phyloP scores from a whole-genome alignment of 1,139 yeast genomes.

The Pneumocystis murina region DNA sequence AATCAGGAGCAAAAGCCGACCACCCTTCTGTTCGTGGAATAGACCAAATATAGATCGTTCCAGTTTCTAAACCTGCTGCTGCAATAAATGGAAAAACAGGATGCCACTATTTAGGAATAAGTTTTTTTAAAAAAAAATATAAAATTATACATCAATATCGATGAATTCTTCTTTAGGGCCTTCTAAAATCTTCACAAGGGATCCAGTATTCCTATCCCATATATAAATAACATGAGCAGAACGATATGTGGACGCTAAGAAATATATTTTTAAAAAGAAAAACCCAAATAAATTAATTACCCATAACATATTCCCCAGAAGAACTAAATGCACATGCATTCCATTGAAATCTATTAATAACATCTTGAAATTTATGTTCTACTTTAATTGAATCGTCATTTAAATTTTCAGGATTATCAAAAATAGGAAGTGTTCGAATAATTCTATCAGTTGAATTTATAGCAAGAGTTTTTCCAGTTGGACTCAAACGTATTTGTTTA shows the following conservation, averaged over 20 bases:
- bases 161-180: constrained; percentile 79
- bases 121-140: neutral
- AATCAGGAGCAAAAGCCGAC: constrained; percentile 96
- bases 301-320: constrained; percentile 70
- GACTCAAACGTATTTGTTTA: constrained; percentile 51
- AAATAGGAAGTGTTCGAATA: constrained; percentile 38
- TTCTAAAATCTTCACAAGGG: constrained; percentile 73
- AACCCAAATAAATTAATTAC: neutral
- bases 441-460: constrained; percentile 72
- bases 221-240: constrained; percentile 77
- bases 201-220: constrained; percentile 86
- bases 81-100: constrained; percentile 58
- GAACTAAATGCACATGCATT: constrained; percentile 62
- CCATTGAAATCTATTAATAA: constrained; percentile 81
- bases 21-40: constrained; percentile 78
- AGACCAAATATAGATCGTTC: constrained; percentile 71
- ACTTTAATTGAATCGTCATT: constrained; percentile 39
- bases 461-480: constrained; percentile 54
- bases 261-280: neutral
- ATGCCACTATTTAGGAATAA: constrained; percentile 46
- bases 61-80: constrained; percentile 82
- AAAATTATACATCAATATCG: constrained; percentile 34
- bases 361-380: constrained; percentile 79
- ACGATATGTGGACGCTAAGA: constrained; percentile 56
- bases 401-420: constrained; percentile 26